These are phyloP conservation scores for Bidens hawaiensis DNA, from an alignment of 140 eudicot genomes.

Conservation along the genomic window DNA sequence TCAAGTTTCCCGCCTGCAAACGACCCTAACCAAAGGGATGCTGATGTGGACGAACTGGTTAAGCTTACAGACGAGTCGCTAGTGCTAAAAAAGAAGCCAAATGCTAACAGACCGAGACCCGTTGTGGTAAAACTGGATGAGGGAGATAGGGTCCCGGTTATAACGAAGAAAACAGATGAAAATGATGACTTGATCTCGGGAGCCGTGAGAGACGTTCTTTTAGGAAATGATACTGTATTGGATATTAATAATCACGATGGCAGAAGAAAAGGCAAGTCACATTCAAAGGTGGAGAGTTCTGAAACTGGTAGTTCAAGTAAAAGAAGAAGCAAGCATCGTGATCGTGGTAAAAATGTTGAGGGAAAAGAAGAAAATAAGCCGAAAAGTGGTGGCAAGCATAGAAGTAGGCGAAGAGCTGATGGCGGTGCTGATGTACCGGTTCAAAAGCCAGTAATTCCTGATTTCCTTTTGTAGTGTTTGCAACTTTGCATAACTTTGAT, in stretches of 20 bases:
- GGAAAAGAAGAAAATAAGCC: conserved; percentile 41
- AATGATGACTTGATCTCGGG: conserved; percentile 63
- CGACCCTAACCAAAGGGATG: conserved; percentile 39
- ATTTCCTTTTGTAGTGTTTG: conserved; percentile 68
- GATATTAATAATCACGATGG: conserved; percentile 29
- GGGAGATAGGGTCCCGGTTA: conserved; percentile 35
- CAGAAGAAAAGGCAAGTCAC: conserved; percentile 49
- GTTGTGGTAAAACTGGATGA: conserved; percentile 86
- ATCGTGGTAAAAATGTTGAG: conserved; percentile 37
- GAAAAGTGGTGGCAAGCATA: conserved; percentile 52
- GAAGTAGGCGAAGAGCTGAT: conserved; percentile 48
- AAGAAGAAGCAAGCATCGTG: conserved; percentile 54
- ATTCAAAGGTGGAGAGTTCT: conserved; percentile 24
- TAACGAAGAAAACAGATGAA: conserved; percentile 31
- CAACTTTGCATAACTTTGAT: conserved; percentile 16
- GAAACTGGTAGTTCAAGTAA: conserved; percentile 41
- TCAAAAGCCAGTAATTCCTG: conserved; percentile 74
- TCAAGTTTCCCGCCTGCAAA: conserved; percentile 82
- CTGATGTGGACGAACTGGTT: conserved; percentile 61
- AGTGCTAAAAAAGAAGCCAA: conserved; percentile 55
- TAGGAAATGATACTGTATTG: conserved; percentile 52
- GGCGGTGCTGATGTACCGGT: conserved; percentile 31
- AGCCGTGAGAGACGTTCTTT: conserved; percentile 80
- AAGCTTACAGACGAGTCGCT: conserved; percentile 85
- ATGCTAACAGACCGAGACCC: conserved; percentile 62